Percentiles rank a stretch among this genome's conserved stretches.
Evolutionary conservation across 495 filamentous ascomycete genomes (phyloP).

Genomic region (Penicillium salamii): DNA sequence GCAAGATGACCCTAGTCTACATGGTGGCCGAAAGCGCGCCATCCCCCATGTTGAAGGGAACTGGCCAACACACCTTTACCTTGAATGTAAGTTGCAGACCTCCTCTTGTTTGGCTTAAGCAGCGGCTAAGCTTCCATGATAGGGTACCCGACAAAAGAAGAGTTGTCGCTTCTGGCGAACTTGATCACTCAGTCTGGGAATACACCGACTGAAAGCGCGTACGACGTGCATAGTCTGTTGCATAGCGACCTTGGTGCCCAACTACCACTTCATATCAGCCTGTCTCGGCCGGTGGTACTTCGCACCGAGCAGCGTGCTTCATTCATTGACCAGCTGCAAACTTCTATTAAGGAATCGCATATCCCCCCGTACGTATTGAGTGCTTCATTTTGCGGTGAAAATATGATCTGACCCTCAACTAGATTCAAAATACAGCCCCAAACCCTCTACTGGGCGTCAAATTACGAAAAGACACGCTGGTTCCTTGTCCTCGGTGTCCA

Average conservation of each 20-base stretch:
- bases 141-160: slow-evolving; percentile 67
- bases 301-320: slow-evolving; percentile 59
- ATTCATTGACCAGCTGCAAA: slow-evolving; percentile 50
- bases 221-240: slow-evolving; percentile 57
- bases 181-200: slow-evolving; percentile 47
- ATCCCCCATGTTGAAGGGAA: slow-evolving; percentile 84
- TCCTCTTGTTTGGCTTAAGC: neutral
- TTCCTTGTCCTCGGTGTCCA: slow-evolving; percentile 74
- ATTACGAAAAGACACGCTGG: slow-evolving; percentile 73
- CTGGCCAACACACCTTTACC: slow-evolving; percentile 90
- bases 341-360: slow-evolving; percentile 35
- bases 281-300: slow-evolving; percentile 73
- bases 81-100: slow-evolving; percentile 72
- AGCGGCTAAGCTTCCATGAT: slow-evolving; percentile 29
- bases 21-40: slow-evolving; percentile 76
- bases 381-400: neutral
- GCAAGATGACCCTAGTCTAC: slow-evolving; percentile 76
- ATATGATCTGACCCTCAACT: slow-evolving; percentile 1
- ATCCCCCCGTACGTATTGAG: slow-evolving; percentile 42
- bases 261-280: slow-evolving; percentile 84
- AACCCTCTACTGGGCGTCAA: slow-evolving; percentile 64
- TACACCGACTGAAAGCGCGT: slow-evolving; percentile 2
- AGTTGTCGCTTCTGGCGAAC: slow-evolving; percentile 51
- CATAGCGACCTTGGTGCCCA: slow-evolving; percentile 72
- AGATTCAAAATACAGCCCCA: slow-evolving; percentile 52